Conservation (phyloP, 805 yeast species). For the Kluyveromyces nonfermentans region DNA sequence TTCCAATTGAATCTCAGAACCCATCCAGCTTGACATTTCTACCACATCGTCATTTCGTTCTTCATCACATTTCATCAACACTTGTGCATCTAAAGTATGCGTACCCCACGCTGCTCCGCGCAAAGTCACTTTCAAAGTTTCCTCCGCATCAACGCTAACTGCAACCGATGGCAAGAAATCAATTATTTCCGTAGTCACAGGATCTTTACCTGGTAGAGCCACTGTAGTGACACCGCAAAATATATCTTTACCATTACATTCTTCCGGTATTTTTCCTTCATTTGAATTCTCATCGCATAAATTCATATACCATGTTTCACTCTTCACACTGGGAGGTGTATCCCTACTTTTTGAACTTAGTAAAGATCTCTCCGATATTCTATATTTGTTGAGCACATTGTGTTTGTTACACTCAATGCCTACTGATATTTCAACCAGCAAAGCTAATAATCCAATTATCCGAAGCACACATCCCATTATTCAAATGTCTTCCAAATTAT, state of each 20-base stretch:
- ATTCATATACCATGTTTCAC: constrained; percentile 58
- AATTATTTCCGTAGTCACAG: constrained; percentile 51
- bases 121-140: constrained; percentile 33
- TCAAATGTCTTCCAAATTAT: neutral
- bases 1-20: constrained; percentile 17
- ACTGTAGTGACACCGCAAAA: constrained; percentile 67
- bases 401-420: constrained; percentile 16
- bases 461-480: neutral
- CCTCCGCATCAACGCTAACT: constrained; percentile 23
- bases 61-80: constrained; percentile 41
- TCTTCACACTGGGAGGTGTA: constrained; percentile 75
- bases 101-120: constrained; percentile 67
- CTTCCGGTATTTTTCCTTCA: constrained; percentile 28
- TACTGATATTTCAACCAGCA: neutral
- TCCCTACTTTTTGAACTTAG: constrained; percentile 21
- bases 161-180: constrained; percentile 35
- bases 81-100: constrained; percentile 35
- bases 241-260: constrained; percentile 64
- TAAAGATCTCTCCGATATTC: constrained; percentile 7
- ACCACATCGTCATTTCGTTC: constrained; percentile 28
- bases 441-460: neutral
- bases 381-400: constrained; percentile 18
- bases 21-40: constrained; percentile 18
- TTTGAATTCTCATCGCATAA: constrained; percentile 44
- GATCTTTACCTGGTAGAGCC: constrained; percentile 38